Evolutionary conservation across 2,329 filamentous ascomycete species (phyloP), one percentile per base, ranked within the genome.

Genomic region (Elsinoe perseae): DNA sequence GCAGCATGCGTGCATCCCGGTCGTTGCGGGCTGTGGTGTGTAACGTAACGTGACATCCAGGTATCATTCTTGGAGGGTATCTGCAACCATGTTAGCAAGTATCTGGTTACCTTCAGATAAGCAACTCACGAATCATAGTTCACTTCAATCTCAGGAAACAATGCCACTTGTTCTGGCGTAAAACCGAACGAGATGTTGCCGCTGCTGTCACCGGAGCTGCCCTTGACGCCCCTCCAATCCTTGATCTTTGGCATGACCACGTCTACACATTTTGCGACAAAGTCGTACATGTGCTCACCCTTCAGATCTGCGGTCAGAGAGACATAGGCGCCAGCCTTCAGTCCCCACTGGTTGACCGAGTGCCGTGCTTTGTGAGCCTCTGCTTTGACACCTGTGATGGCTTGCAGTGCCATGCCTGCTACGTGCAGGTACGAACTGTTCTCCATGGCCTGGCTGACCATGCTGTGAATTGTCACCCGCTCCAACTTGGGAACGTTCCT

Each of bases 181-280:
- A 98, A 77, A 63, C 93, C 93, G 70, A 91, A 92, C 8, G 79
- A 80, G 63, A 98, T 79, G 70, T 97, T 96, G 34, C 93, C 93
- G 60, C 86, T 85, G 66, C 83, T 84, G 70, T 98, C 93, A 66
- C 93, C 93, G 36, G 88, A 88, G 42, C 76, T 81, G 50, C 83
- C 84, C 63, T 81, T 80, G n/a, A 87, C 77, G 58, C 93, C 93
- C 56, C 81, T 82, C 87, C 89, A 98, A 64, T 98, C 93, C 78
- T 97, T 98, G 73, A 98, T 95, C 67, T 85, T 87, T 36, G 93
- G 93, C 68, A 97, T 79, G 4, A 98, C 91, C 7, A 97, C 77
- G 68, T 95, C 89, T 56, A 97, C 78, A 63, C 90, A 77, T 75
- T 95, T 95, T 66, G 92, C 87, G 43, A 98, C 69, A 70, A 98